A percentile compares a stretch with the other conserved stretches of the same genome.
phyloP scores from a whole-genome alignment of 2,329 filamentous ascomycete genomes.

The Nigrospora sphaerica region DNA sequence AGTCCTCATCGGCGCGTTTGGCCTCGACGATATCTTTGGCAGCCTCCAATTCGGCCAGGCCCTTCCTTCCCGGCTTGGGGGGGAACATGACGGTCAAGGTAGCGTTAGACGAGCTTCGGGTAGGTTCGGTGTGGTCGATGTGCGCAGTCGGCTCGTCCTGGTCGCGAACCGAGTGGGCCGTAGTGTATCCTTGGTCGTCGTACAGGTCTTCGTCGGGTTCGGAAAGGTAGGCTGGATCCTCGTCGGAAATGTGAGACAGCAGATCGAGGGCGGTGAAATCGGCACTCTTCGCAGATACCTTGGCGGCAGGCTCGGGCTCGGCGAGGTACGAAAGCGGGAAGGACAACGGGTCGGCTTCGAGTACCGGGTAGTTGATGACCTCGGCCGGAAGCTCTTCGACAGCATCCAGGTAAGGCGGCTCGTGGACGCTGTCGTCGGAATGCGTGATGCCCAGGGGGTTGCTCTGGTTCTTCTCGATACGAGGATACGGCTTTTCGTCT shows the following conservation, averaged over 20 bases:
- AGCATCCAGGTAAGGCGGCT: constrained; percentile 36
- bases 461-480: background rate
- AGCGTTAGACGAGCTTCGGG: constrained; percentile 24
- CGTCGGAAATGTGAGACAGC: constrained; percentile 10
- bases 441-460: constrained; percentile 1
- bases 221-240: constrained; percentile 29
- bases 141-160: constrained; percentile 54
- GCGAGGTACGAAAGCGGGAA: background rate
- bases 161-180: constrained; percentile 68
- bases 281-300: constrained; percentile 2
- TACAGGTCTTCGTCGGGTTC: constrained; percentile 63
- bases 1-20: constrained; percentile 61
- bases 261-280: constrained; percentile 1
- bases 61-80: constrained; percentile 63
- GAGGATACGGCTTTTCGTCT: too few species aligned
- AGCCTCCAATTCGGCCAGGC: constrained; percentile 64
- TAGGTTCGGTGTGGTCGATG: background rate
- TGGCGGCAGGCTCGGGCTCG: constrained; percentile 5
- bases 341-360: too few species aligned
- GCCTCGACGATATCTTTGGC: constrained; percentile 59
- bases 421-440: constrained; percentile 28
- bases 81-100: constrained; percentile 54
- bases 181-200: constrained; percentile 67
- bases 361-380: constrained; percentile 4
- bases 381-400: constrained; percentile 30